Base-by-base conservation (phyloP, 129 eudicot genomes). In the Escallonia herrerae region DNA sequence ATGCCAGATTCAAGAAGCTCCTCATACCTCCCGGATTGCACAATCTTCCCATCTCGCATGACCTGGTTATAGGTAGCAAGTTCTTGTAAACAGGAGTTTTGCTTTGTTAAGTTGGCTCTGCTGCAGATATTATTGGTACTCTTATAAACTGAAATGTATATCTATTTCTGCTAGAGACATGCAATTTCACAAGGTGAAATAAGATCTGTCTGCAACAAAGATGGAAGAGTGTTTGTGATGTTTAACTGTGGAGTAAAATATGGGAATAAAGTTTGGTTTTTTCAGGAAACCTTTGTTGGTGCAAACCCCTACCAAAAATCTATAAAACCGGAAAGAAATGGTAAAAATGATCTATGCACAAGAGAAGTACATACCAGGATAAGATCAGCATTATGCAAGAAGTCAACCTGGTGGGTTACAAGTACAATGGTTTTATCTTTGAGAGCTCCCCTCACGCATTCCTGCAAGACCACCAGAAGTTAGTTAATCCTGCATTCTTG, bases 321-420 rank as follows among this genome's bases (percentile, higher is more conserved):
- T 22, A 22, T 22, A 22, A 22, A 22, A 22, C 33, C 33, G 33
- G 33, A 1, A 22, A 22, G 58, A 54, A 54, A 15, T 54, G 5
- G 15, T 15, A 9, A 5, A 62, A 47, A 65, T 51, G 33, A 22
- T 22, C 22, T 10, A 12, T 41, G 10, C 4, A 37, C 10, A 42
- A 55, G n/a, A 33, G 47, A n/a, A 48, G 13, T 62, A 66, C 89
- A 79, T 68, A 87, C 97, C 68, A 88, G 11, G 43, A 91, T 91
- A 15, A 66, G 83, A 75, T 88, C 95, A n/a, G 74, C 90, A 60
- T 83, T 86, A 50, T 81, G 95, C 46, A 91, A 77, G 74, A 91
- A 91, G 73, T 91, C 98, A 2, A 91, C 89, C 80, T 91, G 98
- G 69, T 91, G 98, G 0, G 98, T 91, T 10, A 91, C 98, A 22